These are phyloP conservation scores for Sequoia sempervirens DNA, from an alignment of 75 land plant genomes.

Conservation along the genomic window DNA sequence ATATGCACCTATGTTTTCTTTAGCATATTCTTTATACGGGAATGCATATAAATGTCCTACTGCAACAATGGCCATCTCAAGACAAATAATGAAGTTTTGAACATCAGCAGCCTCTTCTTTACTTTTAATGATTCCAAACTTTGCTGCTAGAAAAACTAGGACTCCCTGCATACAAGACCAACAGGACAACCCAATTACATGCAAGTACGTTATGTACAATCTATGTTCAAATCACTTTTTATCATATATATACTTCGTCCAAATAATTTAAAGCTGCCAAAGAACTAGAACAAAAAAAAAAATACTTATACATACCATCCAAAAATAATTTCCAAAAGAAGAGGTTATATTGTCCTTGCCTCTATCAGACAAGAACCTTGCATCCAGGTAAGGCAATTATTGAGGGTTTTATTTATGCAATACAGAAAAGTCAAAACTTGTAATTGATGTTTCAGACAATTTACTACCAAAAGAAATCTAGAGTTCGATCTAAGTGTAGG, in stretches of 20 bases:
- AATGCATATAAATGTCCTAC: constrained; percentile 88
- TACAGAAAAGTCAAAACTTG: no score
- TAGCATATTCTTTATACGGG: constrained; percentile 88
- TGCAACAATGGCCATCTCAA: constrained; percentile 95
- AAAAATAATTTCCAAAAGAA: background rate
- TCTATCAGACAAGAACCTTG: background rate
- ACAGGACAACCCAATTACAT: background rate
- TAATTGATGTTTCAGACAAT: no score
- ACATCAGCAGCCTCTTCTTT: constrained; percentile 83
- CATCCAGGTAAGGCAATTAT: background rate
- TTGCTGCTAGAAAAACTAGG: no score
- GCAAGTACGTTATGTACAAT: background rate
- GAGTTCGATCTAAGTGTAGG: no score
- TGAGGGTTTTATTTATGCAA: background rate
- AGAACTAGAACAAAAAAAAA: background rate
- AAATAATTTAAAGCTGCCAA: background rate
- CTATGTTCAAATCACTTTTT: background rate
- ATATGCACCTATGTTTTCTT: constrained; percentile 71
- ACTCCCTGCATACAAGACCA: constrained; percentile 17
- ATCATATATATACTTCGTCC: background rate
- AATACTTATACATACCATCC: background rate
- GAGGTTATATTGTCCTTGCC: background rate
- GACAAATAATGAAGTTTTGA: constrained; percentile 80
- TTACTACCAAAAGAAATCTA: no score
- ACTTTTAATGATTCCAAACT: constrained; percentile 67